Evolutionary conservation across 1,284 basidiomycete genomes (phyloP).

Genomic region (Apiotrichum brassicae): DNA sequence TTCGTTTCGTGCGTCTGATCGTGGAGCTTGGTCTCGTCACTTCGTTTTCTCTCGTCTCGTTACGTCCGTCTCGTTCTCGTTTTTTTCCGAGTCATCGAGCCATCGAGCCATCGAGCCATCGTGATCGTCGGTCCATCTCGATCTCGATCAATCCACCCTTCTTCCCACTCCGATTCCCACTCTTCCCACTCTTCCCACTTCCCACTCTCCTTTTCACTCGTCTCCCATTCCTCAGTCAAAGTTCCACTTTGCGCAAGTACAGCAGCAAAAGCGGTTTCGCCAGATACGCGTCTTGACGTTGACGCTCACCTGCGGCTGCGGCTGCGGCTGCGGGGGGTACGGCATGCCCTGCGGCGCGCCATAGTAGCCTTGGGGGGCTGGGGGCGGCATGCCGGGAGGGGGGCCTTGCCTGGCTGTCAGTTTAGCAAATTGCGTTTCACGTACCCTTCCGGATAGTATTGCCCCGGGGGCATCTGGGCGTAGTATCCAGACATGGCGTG

Average conservation of each 20-base stretch:
- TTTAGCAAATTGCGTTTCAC: neutral
- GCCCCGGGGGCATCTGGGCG: conserved; percentile 1
- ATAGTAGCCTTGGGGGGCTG: neutral
- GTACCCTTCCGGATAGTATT: conserved; percentile 1
- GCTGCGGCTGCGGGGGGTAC: neutral
- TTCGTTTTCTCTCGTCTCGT: too few relatives aligned
- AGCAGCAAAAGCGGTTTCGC: neutral
- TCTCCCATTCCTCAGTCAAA: neutral
- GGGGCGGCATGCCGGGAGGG: neutral
- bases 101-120: too few relatives aligned
- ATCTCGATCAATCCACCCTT: too few relatives aligned
- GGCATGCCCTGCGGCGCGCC: neutral
- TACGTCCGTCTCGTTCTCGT: too few relatives aligned
- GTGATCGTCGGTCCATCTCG: too few relatives aligned
- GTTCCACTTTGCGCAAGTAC: neutral
- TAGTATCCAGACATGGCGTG: neutral
- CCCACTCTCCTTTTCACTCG: neutral
- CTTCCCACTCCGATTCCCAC: too few relatives aligned
- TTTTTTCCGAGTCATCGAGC: too few relatives aligned
- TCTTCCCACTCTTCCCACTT: neutral
- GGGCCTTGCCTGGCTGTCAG: neutral
- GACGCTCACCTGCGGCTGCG: neutral
- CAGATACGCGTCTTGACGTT: neutral
- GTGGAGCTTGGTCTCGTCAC: too few relatives aligned
- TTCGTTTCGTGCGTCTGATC: too few relatives aligned